phyloP scores from a whole-genome alignment of 1,139 yeast genomes.

The Chernovozyma sophiae-reginae region DNA sequence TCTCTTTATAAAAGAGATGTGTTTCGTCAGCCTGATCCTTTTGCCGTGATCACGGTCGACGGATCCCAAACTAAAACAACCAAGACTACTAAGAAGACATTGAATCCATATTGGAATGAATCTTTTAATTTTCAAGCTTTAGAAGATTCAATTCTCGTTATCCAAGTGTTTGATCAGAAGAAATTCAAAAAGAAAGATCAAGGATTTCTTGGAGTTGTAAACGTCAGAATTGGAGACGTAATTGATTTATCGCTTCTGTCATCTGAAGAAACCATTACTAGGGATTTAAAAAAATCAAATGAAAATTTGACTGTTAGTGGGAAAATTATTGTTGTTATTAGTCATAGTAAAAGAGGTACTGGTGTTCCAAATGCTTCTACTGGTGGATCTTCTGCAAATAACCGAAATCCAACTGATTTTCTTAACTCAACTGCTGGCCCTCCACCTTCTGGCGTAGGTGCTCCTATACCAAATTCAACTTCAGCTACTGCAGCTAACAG shows the following conservation, averaged over 20 bases:
- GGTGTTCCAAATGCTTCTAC: no score
- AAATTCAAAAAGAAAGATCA: constrained; percentile 98
- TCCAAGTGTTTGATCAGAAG: constrained; percentile 95
- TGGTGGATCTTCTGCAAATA: constrained; percentile 7
- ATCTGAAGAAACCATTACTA: constrained; percentile 83
- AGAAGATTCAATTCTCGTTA: constrained; percentile 83
- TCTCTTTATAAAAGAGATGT: constrained; percentile 93
- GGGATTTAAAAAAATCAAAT: constrained; percentile 87
- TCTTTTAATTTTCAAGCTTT: constrained; percentile 71
- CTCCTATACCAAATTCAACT: constrained; percentile 2
- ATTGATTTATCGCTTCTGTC: constrained; percentile 60
- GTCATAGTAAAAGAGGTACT: constrained; percentile 31
- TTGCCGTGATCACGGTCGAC: constrained; percentile 94
- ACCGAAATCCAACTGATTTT: constrained; percentile 10
- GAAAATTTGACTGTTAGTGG: constrained; percentile 93
- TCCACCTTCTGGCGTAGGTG: constrained; percentile 13
- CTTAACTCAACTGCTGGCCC: constrained; percentile 14
- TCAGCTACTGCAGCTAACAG: constrained; percentile 29
- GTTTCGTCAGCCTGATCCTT: constrained; percentile 94
- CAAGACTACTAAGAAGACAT: constrained; percentile 86
- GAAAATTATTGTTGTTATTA: constrained; percentile 73
- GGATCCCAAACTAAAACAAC: constrained; percentile 96
- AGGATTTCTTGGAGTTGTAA: constrained; percentile 97
- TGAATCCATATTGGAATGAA: constrained; percentile 98
- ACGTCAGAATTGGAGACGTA: constrained; percentile 85